Evolutionary conservation across 164 flowering plant species (phyloP), one percentile per base, ranked within the genome.

Genomic region (Euptelea pleiosperma): DNA sequence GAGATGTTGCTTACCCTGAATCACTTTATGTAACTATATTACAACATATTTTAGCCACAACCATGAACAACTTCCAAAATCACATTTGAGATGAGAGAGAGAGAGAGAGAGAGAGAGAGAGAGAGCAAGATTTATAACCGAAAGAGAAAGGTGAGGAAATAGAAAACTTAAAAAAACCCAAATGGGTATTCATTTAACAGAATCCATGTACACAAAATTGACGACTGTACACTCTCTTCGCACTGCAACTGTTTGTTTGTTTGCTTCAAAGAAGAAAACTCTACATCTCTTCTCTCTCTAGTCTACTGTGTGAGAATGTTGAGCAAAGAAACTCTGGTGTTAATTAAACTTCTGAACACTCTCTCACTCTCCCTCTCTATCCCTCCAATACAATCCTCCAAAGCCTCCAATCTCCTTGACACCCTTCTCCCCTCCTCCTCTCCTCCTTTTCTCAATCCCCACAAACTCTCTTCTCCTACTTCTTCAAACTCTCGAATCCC

Each of bases 311-410:
- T 78, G 55, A 85, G 78, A 59, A 78, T 68, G 60, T 89, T 86
- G 44, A 89, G 84, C 19, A 86, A 57, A 6, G 91, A 84, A 71
- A 89, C 96, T 61, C 93, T 77, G 1, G 89, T 66, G 55, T 52
- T 75, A 15, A 89, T 77, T 70, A 89, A 79, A 60, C 91, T 71
- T 74, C 89, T 77, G 30, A 85, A 85, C 42, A 77, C 75, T 54
- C 61, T 77, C 55, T 78, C 86, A 36, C 83, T 75, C 2, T 62
- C 75, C 44, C 29, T 61, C 62, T 85, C 93, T 12, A 89, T 74
- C 29, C 55, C 73, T n/a, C 56, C 61, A 3, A 86, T 61, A 12
- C 78, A 72, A 2, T 58, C 75, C 61, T 85, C 97, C 76, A 83
- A 24, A 0, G 68, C 75, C 24, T 62, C 52, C 83, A 86, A 69